These are phyloP conservation scores for Yarrowia phangngaensis DNA, from an alignment of 805 yeast species.

Conservation along the genomic window DNA sequence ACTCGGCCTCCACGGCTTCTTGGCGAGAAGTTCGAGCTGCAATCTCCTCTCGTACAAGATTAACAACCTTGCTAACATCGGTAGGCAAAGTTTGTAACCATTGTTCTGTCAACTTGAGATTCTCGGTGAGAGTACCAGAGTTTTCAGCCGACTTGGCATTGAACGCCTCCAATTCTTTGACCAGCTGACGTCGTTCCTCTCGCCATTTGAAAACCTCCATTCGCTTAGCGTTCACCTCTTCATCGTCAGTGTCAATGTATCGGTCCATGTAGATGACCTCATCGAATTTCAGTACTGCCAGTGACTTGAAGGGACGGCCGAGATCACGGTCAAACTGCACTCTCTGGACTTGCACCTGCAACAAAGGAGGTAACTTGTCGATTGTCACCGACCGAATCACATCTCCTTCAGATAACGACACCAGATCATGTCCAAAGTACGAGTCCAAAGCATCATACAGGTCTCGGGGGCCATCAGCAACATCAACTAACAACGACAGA, in stretches of 20 bases:
- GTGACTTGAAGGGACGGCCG: conserved; percentile 73
- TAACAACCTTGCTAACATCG: conserved; percentile 12
- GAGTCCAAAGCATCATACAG: conserved; percentile 87
- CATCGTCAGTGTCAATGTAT: conserved; percentile 62
- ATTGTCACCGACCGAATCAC: conserved; percentile 73
- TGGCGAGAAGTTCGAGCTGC: conserved; percentile 48
- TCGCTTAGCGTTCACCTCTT: conserved; percentile 50
- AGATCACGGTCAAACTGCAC: conserved; percentile 79
- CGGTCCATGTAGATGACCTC: conserved; percentile 81
- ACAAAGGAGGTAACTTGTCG: conserved; percentile 66
- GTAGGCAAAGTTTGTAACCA: conserved; percentile 47
- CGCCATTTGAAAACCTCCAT: conserved; percentile 61
- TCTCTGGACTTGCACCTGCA: conserved; percentile 91
- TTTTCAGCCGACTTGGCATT: conserved; percentile 31
- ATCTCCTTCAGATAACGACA: conserved; percentile 62
- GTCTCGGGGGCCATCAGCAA: conserved; percentile 82
- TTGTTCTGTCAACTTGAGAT: conserved; percentile 54
- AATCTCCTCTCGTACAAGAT: conserved; percentile 46
- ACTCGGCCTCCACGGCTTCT: conserved; percentile 42
- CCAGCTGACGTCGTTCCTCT: conserved; percentile 33
- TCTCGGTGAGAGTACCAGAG: conserved; percentile 50
- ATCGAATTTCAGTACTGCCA: conserved; percentile 75
- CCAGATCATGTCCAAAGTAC: conserved; percentile 68
- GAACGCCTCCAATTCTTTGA: conserved; percentile 22
- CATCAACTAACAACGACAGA: conserved; percentile 74